A percentile compares a stretch with the other conserved stretches of the same genome.
These are phyloP conservation scores for Leccinum sublutescens DNA, from an alignment of 768 basidiomycete genomes.

Conservation along the genomic window DNA sequence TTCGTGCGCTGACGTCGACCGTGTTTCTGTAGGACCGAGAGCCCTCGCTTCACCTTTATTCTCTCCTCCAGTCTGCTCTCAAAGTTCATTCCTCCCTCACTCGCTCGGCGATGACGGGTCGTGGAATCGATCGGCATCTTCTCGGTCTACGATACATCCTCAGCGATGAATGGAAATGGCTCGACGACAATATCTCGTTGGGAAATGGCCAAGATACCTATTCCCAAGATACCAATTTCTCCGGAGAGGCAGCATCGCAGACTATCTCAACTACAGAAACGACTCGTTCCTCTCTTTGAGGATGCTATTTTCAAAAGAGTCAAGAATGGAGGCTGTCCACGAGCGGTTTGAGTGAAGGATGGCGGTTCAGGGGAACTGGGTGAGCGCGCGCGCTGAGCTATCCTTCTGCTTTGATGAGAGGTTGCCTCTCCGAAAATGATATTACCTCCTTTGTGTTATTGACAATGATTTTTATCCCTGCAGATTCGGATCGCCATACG, in stretches of 20 bases:
- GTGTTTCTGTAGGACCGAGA: neutral
- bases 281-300: conserved; percentile 55
- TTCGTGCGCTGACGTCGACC: neutral
- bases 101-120: conserved; percentile 74
- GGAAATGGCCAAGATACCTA: conserved; percentile 4
- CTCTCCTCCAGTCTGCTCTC: conserved; percentile 45
- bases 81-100: conserved; percentile 69
- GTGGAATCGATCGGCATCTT: conserved; percentile 89
- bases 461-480: neutral
- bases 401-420: neutral
- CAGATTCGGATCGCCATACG: conserved; percentile 77
- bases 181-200: conserved; percentile 12
- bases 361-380: conserved; percentile 87
- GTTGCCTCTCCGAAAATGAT: neutral
- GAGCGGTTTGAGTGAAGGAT: conserved; percentile 83
- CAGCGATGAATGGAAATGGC: conserved; percentile 31
- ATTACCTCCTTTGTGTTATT: neutral
- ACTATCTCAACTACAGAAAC: neutral
- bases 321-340: conserved; percentile 88
- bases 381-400: conserved; percentile 27
- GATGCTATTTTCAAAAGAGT: conserved; percentile 74
- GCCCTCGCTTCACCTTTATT: conserved; percentile 33
- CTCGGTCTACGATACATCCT: conserved; percentile 76
- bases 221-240: conserved; percentile 1
- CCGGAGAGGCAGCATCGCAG: neutral